Conservation (phyloP, 495 filamentous ascomycete genomes). For the Aspergillus steynii region DNA sequence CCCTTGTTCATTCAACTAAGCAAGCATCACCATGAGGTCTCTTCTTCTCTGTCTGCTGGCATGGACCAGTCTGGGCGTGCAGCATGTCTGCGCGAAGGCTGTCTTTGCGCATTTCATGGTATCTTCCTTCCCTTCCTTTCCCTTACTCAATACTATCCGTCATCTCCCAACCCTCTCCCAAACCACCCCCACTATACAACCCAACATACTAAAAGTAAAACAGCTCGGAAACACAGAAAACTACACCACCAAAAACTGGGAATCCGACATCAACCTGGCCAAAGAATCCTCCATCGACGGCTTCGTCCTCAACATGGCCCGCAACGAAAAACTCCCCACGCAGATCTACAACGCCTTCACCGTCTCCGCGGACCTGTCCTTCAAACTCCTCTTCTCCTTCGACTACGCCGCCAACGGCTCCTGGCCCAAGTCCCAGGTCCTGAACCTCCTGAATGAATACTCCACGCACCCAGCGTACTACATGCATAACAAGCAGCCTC, state of each 20-base stretch:
- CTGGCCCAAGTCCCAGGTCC: constrained; percentile 59
- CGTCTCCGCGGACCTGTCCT: constrained; percentile 53
- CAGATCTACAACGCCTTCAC: constrained; percentile 55
- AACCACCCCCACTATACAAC: background rate
- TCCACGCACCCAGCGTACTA: constrained; percentile 53
- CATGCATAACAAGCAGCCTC: constrained; percentile 46
- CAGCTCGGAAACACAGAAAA: constrained; percentile 31
- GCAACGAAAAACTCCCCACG: constrained; percentile 39
- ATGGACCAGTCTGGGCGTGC: constrained; percentile 23
- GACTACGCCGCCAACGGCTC: constrained; percentile 59
- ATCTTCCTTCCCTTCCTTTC: background rate
- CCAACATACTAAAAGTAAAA: background rate
- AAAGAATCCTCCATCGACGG: constrained; percentile 66
- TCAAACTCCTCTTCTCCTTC: constrained; percentile 72
- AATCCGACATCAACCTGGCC: constrained; percentile 58
- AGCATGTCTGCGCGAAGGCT: constrained; percentile 23
- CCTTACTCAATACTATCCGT: background rate
- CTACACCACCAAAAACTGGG: constrained; percentile 48
- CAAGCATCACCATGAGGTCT: background rate
- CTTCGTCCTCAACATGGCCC: constrained; percentile 70
- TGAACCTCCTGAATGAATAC: constrained; percentile 55
- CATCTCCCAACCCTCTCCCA: background rate
- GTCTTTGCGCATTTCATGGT: constrained; percentile 43
- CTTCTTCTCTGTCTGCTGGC: background rate
- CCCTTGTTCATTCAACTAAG: background rate